These are phyloP conservation scores for Cicer bijugum DNA, from an alignment of 306 rosid genomes.

Conservation along the genomic window DNA sequence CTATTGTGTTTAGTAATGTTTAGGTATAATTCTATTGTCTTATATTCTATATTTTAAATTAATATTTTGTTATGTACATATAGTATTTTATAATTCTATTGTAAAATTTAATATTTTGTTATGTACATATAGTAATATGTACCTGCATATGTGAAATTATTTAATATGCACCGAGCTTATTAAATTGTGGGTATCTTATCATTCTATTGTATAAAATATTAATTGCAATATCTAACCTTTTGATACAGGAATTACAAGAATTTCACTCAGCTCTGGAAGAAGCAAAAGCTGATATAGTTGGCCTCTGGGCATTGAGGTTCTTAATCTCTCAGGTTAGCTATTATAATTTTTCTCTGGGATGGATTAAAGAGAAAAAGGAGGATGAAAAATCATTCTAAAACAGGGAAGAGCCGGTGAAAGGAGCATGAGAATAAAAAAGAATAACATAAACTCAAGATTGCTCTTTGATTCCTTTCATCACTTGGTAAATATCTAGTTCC, in stretches of 20 bases:
- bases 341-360: constrained; percentile 15
- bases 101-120: too few species aligned
- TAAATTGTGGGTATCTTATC: constrained; percentile 4
- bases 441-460: constrained; percentile 1
- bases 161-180: background rate
- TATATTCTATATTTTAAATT: too few species aligned
- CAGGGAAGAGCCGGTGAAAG: constrained; percentile 4
- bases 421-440: background rate
- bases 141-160: too few species aligned
- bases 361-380: constrained; percentile 18
- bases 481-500: constrained; percentile 2
- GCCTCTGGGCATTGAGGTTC: constrained; percentile 90
- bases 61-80: too few species aligned
- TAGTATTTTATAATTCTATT: too few species aligned
- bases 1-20: too few species aligned
- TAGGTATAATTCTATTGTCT: too few species aligned
- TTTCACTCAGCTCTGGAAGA: constrained; percentile 91
- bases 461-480: background rate
- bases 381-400: background rate
- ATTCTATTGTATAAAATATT: constrained; percentile 23
- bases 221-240: constrained; percentile 38
- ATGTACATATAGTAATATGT: too few species aligned
- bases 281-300: constrained; percentile 98
- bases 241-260: constrained; percentile 87
- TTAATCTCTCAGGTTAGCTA: constrained; percentile 68